Evolutionary conservation across 140 eudicot genomes (phyloP).

Genomic region (Oenanthe javanica): DNA sequence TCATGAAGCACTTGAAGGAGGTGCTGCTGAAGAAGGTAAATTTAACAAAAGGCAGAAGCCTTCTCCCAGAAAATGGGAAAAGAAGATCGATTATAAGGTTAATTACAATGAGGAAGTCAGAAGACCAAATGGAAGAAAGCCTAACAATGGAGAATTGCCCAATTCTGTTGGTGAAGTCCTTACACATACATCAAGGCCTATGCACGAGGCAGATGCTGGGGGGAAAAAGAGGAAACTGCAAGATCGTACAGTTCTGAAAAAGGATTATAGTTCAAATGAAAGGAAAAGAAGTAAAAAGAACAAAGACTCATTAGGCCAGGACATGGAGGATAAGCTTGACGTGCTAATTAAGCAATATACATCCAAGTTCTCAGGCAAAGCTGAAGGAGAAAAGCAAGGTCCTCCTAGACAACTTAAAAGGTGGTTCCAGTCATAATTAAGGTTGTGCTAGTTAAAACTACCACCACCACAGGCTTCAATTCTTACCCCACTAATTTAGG

Average conservation of each 20-base stretch:
- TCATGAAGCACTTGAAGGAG: too few relatives aligned
- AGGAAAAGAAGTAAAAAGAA: slow-evolving; percentile 49
- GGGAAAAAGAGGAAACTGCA: slow-evolving; percentile 33
- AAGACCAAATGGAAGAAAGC: too few relatives aligned
- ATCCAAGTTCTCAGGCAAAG: slow-evolving; percentile 52
- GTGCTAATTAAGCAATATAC: slow-evolving; percentile 66
- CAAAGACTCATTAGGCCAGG: slow-evolving; percentile 69
- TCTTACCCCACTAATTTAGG: too few relatives aligned
- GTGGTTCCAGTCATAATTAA: slow-evolving; percentile 73
- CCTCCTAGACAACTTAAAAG: slow-evolving; percentile 51
- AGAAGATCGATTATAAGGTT: too few relatives aligned
- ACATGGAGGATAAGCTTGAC: slow-evolving; percentile 10
- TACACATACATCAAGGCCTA: slow-evolving; percentile 11
- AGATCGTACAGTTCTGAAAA: slow-evolving; percentile 23
- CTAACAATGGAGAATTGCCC: neutral
- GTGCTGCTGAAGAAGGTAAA: too few relatives aligned
- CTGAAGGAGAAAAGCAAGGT: slow-evolving; percentile 54
- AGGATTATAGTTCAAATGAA: slow-evolving; percentile 19
- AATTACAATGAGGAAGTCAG: too few relatives aligned
- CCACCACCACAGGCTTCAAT: neutral
- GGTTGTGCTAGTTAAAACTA: neutral
- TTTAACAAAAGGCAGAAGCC: too few relatives aligned
- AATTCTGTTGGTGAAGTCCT: slow-evolving; percentile 7
- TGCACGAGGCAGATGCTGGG: slow-evolving; percentile 2
- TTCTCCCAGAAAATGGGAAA: too few relatives aligned